A percentile compares a stretch with the other conserved stretches of the same genome.
These are phyloP conservation scores for Pseudoturritis turrita DNA, from an alignment of 345 rosid species.

Conservation along the genomic window DNA sequence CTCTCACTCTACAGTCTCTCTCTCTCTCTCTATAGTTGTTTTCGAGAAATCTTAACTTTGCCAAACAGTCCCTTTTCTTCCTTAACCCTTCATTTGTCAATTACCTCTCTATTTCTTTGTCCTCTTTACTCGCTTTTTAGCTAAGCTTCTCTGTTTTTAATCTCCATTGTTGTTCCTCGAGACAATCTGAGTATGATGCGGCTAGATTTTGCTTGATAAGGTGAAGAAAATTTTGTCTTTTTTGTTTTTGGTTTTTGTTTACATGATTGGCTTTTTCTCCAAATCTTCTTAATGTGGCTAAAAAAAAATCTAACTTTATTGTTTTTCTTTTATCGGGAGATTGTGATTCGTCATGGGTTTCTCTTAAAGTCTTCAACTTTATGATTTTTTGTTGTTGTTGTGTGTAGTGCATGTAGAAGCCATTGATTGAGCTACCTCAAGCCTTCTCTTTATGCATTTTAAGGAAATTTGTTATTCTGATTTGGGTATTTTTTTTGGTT, in stretches of 20 bases:
- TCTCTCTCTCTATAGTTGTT: slow-evolving; percentile 16
- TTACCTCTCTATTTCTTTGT: not conserved
- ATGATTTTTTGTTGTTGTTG: not conserved
- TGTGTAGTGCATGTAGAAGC: slow-evolving; percentile 21
- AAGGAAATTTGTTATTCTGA: not conserved
- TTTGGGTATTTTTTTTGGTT: not conserved
- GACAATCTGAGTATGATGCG: not conserved
- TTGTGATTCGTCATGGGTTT: slow-evolving; percentile 29
- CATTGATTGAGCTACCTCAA: slow-evolving; percentile 14
- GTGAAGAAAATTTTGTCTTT: slow-evolving; percentile 8
- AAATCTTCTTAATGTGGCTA: slow-evolving; percentile 19
- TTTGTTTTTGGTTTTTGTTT: not conserved
- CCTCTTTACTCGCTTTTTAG: not conserved
- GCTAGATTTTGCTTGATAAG: not conserved
- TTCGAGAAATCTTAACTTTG: slow-evolving; percentile 32
- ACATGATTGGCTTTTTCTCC: not conserved
- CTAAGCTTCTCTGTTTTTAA: not conserved
- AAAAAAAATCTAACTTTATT: slow-evolving; percentile 12
- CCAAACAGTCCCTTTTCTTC: slow-evolving; percentile 20
- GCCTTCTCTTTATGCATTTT: slow-evolving; percentile 1
- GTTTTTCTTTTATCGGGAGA: not conserved
- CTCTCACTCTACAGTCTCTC: slow-evolving; percentile 10
- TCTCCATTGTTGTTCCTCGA: slow-evolving; percentile 15
- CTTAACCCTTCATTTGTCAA: slow-evolving; percentile 1
- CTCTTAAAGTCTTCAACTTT: slow-evolving; percentile 22